phyloP scores from a whole-genome alignment of 495 filamentous ascomycete species.

The Xylaria longipes region DNA sequence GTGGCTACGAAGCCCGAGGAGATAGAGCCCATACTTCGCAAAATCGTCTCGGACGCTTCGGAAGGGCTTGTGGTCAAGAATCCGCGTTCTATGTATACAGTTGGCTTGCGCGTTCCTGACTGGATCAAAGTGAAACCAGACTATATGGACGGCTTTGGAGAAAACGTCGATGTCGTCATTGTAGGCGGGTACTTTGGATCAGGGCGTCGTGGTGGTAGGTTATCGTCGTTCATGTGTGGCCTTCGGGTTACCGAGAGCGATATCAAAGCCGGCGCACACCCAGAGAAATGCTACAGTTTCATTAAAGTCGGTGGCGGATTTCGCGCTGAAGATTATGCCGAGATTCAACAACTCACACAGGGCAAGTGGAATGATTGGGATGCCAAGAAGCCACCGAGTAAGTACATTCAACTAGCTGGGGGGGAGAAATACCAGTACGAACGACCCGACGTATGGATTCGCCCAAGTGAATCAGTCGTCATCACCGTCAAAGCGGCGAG shows the following conservation, averaged over 20 bases:
- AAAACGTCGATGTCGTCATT: slow-evolving; percentile 86
- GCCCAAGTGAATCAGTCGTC: slow-evolving; percentile 85
- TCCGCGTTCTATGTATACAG: slow-evolving; percentile 80
- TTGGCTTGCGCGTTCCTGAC: slow-evolving; percentile 93
- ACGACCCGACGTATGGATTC: slow-evolving; percentile 91
- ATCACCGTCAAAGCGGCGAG: slow-evolving; percentile 90
- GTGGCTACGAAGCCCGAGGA: slow-evolving; percentile 69
- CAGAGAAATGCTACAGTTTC: slow-evolving; percentile 86
- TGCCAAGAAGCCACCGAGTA: slow-evolving; percentile 73
- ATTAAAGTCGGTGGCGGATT: slow-evolving; percentile 97
- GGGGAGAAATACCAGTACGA: slow-evolving; percentile 74
- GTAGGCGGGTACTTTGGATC: slow-evolving; percentile 94
- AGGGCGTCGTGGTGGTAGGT: slow-evolving; percentile 78
- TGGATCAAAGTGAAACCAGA: slow-evolving; percentile 99
- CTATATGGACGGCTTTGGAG: slow-evolving; percentile 97
- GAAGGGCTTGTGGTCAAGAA: slow-evolving; percentile 97
- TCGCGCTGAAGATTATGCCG: slow-evolving; percentile 80
- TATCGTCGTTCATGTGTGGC: slow-evolving; percentile 89
- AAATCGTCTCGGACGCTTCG: slow-evolving; percentile 84
- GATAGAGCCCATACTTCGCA: slow-evolving; percentile 78
- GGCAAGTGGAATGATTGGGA: slow-evolving; percentile 93
- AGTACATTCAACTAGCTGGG: slow-evolving; percentile 83
- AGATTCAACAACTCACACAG: slow-evolving; percentile 81
- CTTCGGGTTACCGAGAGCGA: slow-evolving; percentile 76
- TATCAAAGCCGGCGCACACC: slow-evolving; percentile 57